Base-by-base conservation (phyloP, 345 rosid species). In the Noccaea bulbosa region DNA sequence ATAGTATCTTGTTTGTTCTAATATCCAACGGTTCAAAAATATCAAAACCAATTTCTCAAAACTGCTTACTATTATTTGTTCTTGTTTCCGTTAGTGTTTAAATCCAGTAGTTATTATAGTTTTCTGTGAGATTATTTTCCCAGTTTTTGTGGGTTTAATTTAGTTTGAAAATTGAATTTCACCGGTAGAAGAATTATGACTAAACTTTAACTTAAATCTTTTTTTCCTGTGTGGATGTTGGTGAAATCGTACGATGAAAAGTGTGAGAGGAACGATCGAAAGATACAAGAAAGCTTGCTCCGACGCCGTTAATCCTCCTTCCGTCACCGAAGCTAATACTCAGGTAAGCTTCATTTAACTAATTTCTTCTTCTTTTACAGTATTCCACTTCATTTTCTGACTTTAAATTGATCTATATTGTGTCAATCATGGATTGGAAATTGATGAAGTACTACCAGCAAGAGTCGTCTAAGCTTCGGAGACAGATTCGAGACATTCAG, bases 201-300 rank as follows among this genome's bases (percentile, higher is more conserved):
- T 67, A 44, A 7, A 30, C 5, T 59, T 15, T 3, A 39, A 39
- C 11, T 30, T 27, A 27, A 4, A 20, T 40, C 5, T 6, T 0
- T 6, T 6, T 24, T 38, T 55, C 27, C 3, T 33, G 15, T 32
- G 12, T 62, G 33, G 16, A 56, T 67, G 33, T 62, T 62, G 37
- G 9, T 62, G 63, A 5, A 44, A 44, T 24, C 11, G 40, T n/a
- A 50, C 33, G 30, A 37, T 43, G 33, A 71, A 79, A 87, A 91
- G 98, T 65, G 94, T 89, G 35, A 83, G 85, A 78, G 82, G 84
- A 65, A 89, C 98, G 39, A 93, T 93, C 15, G 97, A 91, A 5
- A 86, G 91, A 86, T 93, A 91, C 85, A 93, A 87, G 80, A 91
- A 87, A 80, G 87, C 93, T 38, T 77, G 81, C 41, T 30, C 87